Conservation (phyloP, 495 filamentous ascomycete species). For the Saxophila tyrrhenica region DNA sequence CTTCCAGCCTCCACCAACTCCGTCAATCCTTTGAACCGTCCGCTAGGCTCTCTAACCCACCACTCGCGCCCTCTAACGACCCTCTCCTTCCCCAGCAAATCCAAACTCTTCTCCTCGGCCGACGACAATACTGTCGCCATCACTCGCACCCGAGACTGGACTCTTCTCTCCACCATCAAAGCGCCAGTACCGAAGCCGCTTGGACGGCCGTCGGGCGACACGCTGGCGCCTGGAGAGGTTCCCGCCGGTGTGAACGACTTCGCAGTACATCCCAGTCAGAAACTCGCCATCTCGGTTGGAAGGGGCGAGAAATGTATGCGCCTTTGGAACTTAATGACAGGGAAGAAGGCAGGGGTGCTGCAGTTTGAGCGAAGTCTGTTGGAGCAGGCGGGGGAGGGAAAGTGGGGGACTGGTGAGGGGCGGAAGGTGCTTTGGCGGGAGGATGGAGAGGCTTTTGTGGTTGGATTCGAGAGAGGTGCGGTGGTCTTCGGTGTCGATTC, state of each 20-base stretch:
- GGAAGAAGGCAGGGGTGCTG: slow-evolving; percentile 84
- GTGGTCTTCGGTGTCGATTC: slow-evolving; percentile 82
- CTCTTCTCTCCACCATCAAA: slow-evolving; percentile 78
- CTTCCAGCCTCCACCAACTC: slow-evolving; percentile 43
- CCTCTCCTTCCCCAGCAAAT: slow-evolving; percentile 70
- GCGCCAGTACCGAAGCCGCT: slow-evolving; percentile 72
- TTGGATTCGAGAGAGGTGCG: slow-evolving; percentile 78
- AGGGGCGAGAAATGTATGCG: slow-evolving; percentile 83
- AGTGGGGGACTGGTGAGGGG: slow-evolving; percentile 71
- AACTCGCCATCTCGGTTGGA: slow-evolving; percentile 84
- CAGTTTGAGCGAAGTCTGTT: slow-evolving; percentile 64
- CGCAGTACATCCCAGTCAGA: slow-evolving; percentile 89
- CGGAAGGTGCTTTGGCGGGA: slow-evolving; percentile 69
- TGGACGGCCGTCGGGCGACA: slow-evolving; percentile 82
- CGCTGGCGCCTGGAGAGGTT: slow-evolving; percentile 67
- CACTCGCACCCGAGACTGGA: slow-evolving; percentile 79
- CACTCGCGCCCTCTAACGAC: slow-evolving; percentile 70
- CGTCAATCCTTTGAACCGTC: slow-evolving; percentile 75
- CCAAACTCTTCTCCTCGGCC: slow-evolving; percentile 71
- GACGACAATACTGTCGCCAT: slow-evolving; percentile 86
- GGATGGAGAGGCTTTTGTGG: slow-evolving; percentile 68
- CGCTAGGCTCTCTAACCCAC: slow-evolving; percentile 77
- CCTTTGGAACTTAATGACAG: slow-evolving; percentile 93
- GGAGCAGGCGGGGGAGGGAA: slow-evolving; percentile 60
- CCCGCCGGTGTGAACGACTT: slow-evolving; percentile 90